phyloP scores from a whole-genome alignment of 177 flowering plant species.

The Tripterygium wilfordii region DNA sequence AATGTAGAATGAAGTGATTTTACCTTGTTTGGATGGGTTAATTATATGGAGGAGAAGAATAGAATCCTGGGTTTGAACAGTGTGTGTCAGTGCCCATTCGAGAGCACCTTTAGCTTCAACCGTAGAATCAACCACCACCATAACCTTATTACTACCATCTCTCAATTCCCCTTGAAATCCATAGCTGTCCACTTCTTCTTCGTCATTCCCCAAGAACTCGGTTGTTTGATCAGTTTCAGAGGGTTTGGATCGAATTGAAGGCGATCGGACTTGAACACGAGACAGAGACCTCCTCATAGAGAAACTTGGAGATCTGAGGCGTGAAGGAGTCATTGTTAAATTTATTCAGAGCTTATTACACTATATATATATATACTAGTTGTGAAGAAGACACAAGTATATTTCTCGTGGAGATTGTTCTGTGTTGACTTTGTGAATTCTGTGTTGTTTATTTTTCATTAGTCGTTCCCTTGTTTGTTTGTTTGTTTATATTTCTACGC shows the following conservation, averaged over 20 bases:
- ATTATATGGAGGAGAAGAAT: conserved; percentile 39
- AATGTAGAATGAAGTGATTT: not conserved
- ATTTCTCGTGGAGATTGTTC: too few relatives aligned
- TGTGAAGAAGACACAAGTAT: too few relatives aligned
- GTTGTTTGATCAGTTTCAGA: not conserved
- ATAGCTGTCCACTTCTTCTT: not conserved
- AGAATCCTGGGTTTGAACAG: conserved; percentile 45
- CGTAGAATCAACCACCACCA: conserved; percentile 56
- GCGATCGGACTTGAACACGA: not conserved
- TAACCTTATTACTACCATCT: conserved; percentile 38
- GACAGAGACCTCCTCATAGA: not conserved
- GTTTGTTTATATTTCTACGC: too few relatives aligned
- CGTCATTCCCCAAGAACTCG: conserved; percentile 4
- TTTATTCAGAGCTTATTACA: too few relatives aligned
- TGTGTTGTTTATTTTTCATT: too few relatives aligned
- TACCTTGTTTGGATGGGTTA: conserved; percentile 26
- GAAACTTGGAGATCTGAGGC: not conserved
- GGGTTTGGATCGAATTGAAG: not conserved
- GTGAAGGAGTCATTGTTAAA: not conserved
- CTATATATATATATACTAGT: too few relatives aligned
- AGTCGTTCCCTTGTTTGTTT: too few relatives aligned
- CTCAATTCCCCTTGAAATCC: conserved; percentile 2
- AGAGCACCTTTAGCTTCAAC: conserved; percentile 51
- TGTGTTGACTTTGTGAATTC: too few relatives aligned
- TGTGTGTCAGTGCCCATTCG: conserved; percentile 57